phyloP scores from a whole-genome alignment of 352 stramenopile species.

The Peronospora farinosa region DNA sequence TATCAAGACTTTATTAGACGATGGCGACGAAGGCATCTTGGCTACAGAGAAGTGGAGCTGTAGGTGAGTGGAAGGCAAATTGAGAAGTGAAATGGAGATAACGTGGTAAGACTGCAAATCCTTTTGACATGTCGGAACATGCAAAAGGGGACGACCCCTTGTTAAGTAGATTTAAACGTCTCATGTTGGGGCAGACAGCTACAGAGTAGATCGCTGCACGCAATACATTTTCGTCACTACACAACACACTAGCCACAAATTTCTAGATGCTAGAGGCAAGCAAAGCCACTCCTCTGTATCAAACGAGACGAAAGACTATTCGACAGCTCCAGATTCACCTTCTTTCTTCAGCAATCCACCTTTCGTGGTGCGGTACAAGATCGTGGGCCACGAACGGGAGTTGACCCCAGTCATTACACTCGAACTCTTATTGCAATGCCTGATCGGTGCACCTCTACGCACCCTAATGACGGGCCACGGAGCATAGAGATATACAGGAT shows the following conservation, averaged over 20 bases:
- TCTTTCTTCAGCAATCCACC: slow-evolving; percentile 3
- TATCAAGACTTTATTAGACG: neutral
- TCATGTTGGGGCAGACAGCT: slow-evolving; percentile 8
- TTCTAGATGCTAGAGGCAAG: slow-evolving; percentile 19
- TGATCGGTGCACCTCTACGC: neutral
- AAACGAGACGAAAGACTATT: slow-evolving; percentile 13
- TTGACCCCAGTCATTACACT: slow-evolving; percentile 1
- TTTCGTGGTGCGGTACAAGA: neutral
- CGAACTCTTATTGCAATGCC: slow-evolving; percentile 6
- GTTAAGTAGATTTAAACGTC: slow-evolving; percentile 4
- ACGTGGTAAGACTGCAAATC: neutral
- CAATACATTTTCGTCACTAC: neutral
- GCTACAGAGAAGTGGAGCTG: neutral
- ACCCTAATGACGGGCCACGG: slow-evolving; percentile 4
- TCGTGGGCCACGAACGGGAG: slow-evolving; percentile 4
- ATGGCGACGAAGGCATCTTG: neutral
- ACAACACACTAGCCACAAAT: slow-evolving; percentile 6
- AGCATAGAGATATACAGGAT: slow-evolving; percentile 8
- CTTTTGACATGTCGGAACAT: slow-evolving; percentile 1
- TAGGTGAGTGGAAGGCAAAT: slow-evolving; percentile 10
- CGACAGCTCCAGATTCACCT: slow-evolving; percentile 14
- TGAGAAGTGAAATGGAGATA: slow-evolving; percentile 22
- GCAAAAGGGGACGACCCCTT: slow-evolving; percentile 1
- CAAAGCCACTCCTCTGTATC: slow-evolving; percentile 8
- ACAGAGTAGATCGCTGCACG: slow-evolving; percentile 1